Evolutionary conservation across 75 land plant genomes (phyloP).

Genomic region (Pinus tabuliformis): DNA sequence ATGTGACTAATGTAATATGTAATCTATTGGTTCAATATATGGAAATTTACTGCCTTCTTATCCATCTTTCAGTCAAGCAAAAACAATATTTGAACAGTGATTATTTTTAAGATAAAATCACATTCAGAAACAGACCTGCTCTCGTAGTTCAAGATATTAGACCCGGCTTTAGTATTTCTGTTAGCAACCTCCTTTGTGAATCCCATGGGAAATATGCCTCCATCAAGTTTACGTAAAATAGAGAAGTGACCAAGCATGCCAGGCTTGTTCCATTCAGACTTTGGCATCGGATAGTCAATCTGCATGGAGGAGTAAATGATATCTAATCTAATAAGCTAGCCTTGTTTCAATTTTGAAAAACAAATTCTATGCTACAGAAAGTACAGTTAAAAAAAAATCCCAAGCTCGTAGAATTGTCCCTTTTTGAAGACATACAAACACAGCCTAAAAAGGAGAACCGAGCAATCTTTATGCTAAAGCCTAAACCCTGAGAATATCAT

Average conservation of each 20-base stretch:
- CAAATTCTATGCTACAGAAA: too few relatives aligned
- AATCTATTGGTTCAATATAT: background rate
- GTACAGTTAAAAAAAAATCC: background rate
- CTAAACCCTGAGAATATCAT: background rate
- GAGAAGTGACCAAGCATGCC: constrained; percentile 79
- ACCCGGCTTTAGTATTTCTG: constrained; percentile 68
- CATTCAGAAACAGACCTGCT: constrained; percentile 51
- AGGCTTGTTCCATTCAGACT: constrained; percentile 78
- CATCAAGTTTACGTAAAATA: constrained; percentile 91
- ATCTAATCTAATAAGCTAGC: too few relatives aligned
- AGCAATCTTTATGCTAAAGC: background rate
- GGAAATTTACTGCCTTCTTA: background rate
- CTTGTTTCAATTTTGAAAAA: too few relatives aligned
- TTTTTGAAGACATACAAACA: background rate
- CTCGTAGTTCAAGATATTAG: constrained; percentile 53
- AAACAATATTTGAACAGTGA: background rate
- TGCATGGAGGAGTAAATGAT: constrained; percentile 10
- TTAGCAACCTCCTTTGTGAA: constrained; percentile 72
- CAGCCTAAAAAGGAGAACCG: background rate
- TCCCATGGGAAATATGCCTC: constrained; percentile 89
- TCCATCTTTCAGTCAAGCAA: background rate
- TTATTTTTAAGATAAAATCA: background rate
- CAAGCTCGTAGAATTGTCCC: background rate
- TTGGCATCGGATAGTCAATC: constrained; percentile 92
- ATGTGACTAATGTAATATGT: background rate